A percentile compares a stretch with the other conserved stretches of the same genome.
phyloP scores from a whole-genome alignment of 225 moss, liverwort and hornwort genomes.

The Pseudisothecium myosuroides region DNA sequence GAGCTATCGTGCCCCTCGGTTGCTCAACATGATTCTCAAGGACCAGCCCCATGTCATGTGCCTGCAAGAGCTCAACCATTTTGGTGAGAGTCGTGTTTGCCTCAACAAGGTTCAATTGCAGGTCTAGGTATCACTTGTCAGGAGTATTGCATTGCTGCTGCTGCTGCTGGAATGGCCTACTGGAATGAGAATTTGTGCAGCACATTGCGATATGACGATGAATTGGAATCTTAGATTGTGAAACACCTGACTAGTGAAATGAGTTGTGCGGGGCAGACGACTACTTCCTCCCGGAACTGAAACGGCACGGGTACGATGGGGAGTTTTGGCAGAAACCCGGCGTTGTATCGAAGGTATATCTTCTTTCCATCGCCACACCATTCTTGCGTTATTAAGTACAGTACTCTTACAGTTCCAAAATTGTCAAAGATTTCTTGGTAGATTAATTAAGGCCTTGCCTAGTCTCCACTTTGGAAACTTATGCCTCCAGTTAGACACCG shows the following conservation, averaged over 20 bases:
- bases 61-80: constrained; percentile 73
- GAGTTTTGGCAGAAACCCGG: constrained; percentile 36
- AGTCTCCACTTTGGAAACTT: background rate
- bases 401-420: background rate
- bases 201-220: background rate
- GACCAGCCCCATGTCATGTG: constrained; percentile 42
- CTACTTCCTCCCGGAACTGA: constrained; percentile 40
- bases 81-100: constrained; percentile 1
- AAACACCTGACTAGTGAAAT: background rate
- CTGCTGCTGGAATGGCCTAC: background rate
- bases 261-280: constrained; percentile 20
- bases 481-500: background rate
- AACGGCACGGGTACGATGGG: constrained; percentile 38
- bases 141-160: background rate
- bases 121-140: background rate
- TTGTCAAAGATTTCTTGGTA: background rate
- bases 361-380: background rate
- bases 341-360: constrained; percentile 30
- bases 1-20: constrained; percentile 42
- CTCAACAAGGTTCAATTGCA: background rate
- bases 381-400: background rate
- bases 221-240: background rate
- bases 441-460: background rate
- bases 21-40: constrained; percentile 34
- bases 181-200: background rate